These are phyloP conservation scores for Salix udensis DNA, from an alignment of 345 rosid genomes.

Conservation along the genomic window DNA sequence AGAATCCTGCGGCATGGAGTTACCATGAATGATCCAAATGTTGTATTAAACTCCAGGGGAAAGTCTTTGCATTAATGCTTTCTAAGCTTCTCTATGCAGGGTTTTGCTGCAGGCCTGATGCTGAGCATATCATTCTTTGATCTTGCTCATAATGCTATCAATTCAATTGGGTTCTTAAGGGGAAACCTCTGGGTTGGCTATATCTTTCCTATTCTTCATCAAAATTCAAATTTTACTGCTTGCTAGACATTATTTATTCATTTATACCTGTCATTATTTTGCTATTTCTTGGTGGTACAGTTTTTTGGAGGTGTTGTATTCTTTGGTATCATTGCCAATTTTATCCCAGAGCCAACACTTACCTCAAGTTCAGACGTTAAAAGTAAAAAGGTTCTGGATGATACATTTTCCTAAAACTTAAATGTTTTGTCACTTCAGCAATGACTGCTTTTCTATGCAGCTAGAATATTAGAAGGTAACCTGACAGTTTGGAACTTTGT, in stretches of 20 bases:
- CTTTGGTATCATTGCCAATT: slow-evolving; percentile 73
- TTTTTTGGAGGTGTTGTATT: slow-evolving; percentile 90
- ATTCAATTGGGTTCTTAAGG: slow-evolving; percentile 89
- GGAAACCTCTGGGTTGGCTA: slow-evolving; percentile 91
- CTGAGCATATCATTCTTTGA: slow-evolving; percentile 95
- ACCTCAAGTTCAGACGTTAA: slow-evolving; percentile 55
- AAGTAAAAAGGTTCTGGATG: slow-evolving; percentile 59
- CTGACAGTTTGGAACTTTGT: slow-evolving; percentile 22
- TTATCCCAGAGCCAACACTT: slow-evolving; percentile 86
- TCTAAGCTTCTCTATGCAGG: slow-evolving; percentile 50
- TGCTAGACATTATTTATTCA: neutral
- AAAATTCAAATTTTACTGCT: slow-evolving; percentile 11
- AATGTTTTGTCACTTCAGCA: neutral
- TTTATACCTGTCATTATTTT: slow-evolving; percentile 11
- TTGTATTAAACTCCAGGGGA: neutral
- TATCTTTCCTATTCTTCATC: slow-evolving; percentile 14
- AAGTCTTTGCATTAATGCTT: slow-evolving; percentile 6
- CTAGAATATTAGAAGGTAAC: slow-evolving; percentile 6
- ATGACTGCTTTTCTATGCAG: slow-evolving; percentile 1
- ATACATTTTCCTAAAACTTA: slow-evolving; percentile 11
- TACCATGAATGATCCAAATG: slow-evolving; percentile 4
- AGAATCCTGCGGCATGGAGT: neutral
- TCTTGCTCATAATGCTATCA: slow-evolving; percentile 94
- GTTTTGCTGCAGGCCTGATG: slow-evolving; percentile 98
- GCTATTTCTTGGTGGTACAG: slow-evolving; percentile 44